Conservation (phyloP, 441 rosid genomes). For the Corymbia calophylla region DNA sequence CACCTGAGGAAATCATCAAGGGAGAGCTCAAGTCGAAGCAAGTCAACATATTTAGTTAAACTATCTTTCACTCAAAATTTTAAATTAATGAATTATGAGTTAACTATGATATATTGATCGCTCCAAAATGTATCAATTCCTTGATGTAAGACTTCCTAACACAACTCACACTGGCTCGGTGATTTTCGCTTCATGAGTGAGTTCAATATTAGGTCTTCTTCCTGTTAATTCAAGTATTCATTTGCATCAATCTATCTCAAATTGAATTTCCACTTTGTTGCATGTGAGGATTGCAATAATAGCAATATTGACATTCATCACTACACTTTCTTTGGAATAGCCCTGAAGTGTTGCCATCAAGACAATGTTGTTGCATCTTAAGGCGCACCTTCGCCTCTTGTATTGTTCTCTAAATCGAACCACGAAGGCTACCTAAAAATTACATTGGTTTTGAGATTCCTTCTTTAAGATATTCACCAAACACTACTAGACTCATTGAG, state of each 20-base stretch:
- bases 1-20: neutral
- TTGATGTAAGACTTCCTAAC: neutral
- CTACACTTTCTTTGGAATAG: neutral
- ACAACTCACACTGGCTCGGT: neutral
- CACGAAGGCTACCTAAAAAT: neutral
- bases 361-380: neutral
- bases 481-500: neutral
- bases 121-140: neutral
- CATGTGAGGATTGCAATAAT: neutral
- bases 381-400: neutral
- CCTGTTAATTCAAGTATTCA: neutral
- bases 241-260: neutral
- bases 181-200: neutral
- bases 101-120: neutral
- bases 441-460: neutral
- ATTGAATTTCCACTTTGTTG: neutral
- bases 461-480: neutral
- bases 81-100: neutral
- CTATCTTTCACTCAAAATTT: neutral
- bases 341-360: neutral
- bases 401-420: neutral
- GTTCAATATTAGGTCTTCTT: neutral
- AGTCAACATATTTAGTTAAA: neutral
- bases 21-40: fast-evolving
- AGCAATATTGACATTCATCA: neutral